phyloP scores from a whole-genome alignment of 441 rosid species.

The Adansonia madagascariensis region DNA sequence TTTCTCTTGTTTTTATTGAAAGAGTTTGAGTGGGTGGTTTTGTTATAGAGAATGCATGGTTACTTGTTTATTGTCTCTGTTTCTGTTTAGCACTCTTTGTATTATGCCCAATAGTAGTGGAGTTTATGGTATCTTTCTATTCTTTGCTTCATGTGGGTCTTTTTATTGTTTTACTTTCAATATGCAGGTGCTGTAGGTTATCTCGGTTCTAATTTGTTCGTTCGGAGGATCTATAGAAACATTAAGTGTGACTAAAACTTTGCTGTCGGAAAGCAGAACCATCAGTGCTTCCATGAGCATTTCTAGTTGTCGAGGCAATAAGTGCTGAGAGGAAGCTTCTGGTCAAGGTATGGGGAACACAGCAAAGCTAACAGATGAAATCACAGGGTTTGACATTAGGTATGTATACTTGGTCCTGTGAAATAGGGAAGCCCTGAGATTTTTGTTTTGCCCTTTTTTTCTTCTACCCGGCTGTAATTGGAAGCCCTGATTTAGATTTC shows the following conservation, averaged over 20 bases:
- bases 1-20: neutral
- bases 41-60: neutral
- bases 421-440: conserved; percentile 21
- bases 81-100: neutral
- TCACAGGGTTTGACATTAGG: conserved; percentile 8
- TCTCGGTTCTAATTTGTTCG: conserved; percentile 85
- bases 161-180: neutral
- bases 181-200: conserved; percentile 89
- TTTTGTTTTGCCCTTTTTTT: conserved; percentile 6
- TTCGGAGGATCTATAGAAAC: conserved; percentile 92
- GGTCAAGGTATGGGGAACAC: neutral
- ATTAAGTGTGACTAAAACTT: conserved; percentile 77
- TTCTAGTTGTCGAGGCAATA: conserved; percentile 35
- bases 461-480: conserved; percentile 17
- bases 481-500: conserved; percentile 31
- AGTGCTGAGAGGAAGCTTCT: conserved; percentile 25
- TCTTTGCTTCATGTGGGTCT: neutral
- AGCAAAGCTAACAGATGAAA: conserved; percentile 2
- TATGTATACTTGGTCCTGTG: conserved; percentile 21
- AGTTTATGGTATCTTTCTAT: neutral
- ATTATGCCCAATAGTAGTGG: neutral
- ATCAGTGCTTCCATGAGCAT: conserved; percentile 37
- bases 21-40: neutral
- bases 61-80: neutral
- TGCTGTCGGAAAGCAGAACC: conserved; percentile 22